These are phyloP conservation scores for Pseudomonodictys pantanalensis DNA, from an alignment of 495 filamentous ascomycete genomes.

Conservation along the genomic window DNA sequence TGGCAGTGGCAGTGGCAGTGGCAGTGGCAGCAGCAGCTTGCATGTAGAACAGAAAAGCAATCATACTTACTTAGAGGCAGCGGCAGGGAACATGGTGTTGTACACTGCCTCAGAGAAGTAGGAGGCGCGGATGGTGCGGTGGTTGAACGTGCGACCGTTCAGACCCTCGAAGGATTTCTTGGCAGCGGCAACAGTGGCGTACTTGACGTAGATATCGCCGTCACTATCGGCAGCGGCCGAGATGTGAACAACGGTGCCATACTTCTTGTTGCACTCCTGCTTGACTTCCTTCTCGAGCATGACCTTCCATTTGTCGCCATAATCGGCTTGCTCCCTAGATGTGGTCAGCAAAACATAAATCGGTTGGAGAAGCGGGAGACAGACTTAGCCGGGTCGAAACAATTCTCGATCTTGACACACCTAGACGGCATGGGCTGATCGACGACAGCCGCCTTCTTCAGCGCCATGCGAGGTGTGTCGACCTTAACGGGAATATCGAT, in stretches of 20 bases:
- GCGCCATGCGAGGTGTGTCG: slow-evolving; percentile 62
- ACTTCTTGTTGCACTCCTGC: slow-evolving; percentile 89
- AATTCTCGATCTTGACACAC: slow-evolving; percentile 92
- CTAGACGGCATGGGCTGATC: slow-evolving; percentile 73
- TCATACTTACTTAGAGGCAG: slow-evolving; percentile 3
- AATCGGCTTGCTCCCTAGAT: slow-evolving; percentile 48
- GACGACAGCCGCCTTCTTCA: slow-evolving; percentile 78
- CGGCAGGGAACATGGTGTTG: slow-evolving; percentile 77
- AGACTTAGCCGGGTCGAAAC: slow-evolving; percentile 91
- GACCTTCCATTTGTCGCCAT: slow-evolving; percentile 84
- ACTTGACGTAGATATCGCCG: slow-evolving; percentile 98
- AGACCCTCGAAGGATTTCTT: slow-evolving; percentile 97
- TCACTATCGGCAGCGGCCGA: slow-evolving; percentile 83
- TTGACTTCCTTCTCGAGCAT: slow-evolving; percentile 93
- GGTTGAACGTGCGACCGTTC: slow-evolving; percentile 94
- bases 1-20: not conserved
- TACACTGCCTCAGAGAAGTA: slow-evolving; percentile 98
- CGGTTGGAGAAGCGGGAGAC: slow-evolving; percentile 39
- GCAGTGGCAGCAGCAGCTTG: not conserved
- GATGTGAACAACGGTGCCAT: slow-evolving; percentile 98
- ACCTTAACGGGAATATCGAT: slow-evolving; percentile 69
- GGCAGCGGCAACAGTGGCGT: slow-evolving; percentile 88
- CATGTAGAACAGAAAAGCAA: not conserved
- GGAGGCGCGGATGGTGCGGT: slow-evolving; percentile 82
- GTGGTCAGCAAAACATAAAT: slow-evolving; percentile 45